phyloP scores from a whole-genome alignment of 495 filamentous ascomycete genomes.

The Aspergillus cavernicola region DNA sequence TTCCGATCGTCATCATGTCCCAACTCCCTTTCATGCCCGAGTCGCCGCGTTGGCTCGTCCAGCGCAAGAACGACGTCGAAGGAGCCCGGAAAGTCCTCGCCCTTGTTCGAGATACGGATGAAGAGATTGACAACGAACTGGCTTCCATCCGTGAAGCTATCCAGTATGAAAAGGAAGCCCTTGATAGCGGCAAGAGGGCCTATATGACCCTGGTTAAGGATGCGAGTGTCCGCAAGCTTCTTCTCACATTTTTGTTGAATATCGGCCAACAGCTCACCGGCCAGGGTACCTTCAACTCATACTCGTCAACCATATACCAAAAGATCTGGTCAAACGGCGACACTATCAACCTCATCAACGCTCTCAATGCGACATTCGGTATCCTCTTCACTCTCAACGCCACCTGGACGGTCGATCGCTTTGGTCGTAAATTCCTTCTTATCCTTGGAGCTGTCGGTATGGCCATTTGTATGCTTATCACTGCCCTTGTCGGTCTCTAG shows the following conservation, averaged over 20 bases:
- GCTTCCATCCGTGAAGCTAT: slow-evolving; percentile 46
- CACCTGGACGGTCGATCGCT: slow-evolving; percentile 62
- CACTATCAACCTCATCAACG: slow-evolving; percentile 65
- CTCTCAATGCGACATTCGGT: slow-evolving; percentile 65
- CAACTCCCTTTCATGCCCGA: slow-evolving; percentile 55
- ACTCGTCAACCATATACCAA: slow-evolving; percentile 61
- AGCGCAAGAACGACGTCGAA: slow-evolving; percentile 49
- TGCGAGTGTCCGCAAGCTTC: slow-evolving; percentile 54
- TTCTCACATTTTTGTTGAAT: slow-evolving; percentile 52
- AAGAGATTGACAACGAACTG: slow-evolving; percentile 57
- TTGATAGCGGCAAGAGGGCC: slow-evolving; percentile 60
- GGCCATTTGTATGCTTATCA: slow-evolving; percentile 63
- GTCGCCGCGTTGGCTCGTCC: slow-evolving; percentile 55
- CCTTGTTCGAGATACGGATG: slow-evolving; percentile 51
- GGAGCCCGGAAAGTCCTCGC: slow-evolving; percentile 49
- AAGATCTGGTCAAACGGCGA: slow-evolving; percentile 51
- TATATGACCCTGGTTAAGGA: slow-evolving; percentile 59
- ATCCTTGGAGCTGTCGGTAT: slow-evolving; percentile 67
- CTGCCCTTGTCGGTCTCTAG: slow-evolving; percentile 57
- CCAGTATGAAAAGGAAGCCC: slow-evolving; percentile 25
- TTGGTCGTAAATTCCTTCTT: slow-evolving; percentile 66
- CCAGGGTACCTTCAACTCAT: slow-evolving; percentile 59
- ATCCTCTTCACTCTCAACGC: slow-evolving; percentile 64
- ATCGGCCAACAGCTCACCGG: slow-evolving; percentile 60
- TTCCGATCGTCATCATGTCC: slow-evolving; percentile 49